Base-by-base conservation (phyloP, 352 stramenopile species). In the Phytophthora fragariae region DNA sequence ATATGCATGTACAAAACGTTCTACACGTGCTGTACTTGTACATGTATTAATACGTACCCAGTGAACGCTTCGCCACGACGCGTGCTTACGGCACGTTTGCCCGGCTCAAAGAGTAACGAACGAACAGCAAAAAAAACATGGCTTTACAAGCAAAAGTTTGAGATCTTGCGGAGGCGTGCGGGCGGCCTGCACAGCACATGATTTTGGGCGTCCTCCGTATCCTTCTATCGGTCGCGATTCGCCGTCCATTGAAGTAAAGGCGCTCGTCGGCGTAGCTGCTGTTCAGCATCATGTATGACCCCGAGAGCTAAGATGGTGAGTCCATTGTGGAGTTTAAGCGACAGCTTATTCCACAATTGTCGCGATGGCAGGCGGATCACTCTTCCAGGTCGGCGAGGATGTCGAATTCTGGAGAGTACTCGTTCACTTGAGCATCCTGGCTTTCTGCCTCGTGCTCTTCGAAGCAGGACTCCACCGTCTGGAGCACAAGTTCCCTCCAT, bases 381-480 rank as follows among this genome's bases (percentile, higher is more conserved):
- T 89, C 35, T 91, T 92, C 68, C 69, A 70, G 56, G 80, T 91
- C 12, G 85, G 83, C 49, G 75, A 90, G 44, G 85, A 86, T 75
- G 78, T 92, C 27, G 83, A 87, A 60, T 76, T 90, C 62, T 83
- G 74, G 81, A 72, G 80, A 62, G 69, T 92, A 37, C 69, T 90
- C 1, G 52, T 62, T 37, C 74, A 87, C 46, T 61, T 91, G 52
- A 86, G 76, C 33, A 55, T 90, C 19, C 55, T 91, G 57, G 81
- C 88, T 6, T 35, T 82, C 3, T 84, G 61, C 31, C 58, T 92
- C 47, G 74, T 91, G 33, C 24, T 84, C 21, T 61, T 90, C 9
- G 83, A 92, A 77, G 55, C 59, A 31, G 50, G 19, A 15, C 66
- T 91, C n/a, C 85, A 92, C 41, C 39, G 27, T 2, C 71, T 89